phyloP scores from a whole-genome alignment of 495 filamentous ascomycete species.

The Chaetomium cochliodes region DNA sequence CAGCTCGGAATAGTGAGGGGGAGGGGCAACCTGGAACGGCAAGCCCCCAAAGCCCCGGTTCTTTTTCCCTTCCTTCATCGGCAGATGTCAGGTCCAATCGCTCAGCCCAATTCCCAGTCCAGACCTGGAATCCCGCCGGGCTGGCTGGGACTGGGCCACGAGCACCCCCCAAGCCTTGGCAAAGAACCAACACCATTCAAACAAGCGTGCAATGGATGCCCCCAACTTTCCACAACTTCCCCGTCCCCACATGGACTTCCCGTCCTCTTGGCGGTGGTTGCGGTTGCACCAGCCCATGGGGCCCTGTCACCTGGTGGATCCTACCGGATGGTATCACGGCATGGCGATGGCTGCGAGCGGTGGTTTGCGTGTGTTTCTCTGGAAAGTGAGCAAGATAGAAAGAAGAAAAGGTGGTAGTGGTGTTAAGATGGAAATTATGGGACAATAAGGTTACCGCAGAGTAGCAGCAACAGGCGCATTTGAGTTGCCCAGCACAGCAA shows the following conservation, averaged over 20 bases:
- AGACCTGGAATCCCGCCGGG: slow-evolving; percentile 7
- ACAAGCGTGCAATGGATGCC: neutral
- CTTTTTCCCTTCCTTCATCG: slow-evolving; percentile 21
- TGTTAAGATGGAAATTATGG: neutral
- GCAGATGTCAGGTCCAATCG: slow-evolving; percentile 41
- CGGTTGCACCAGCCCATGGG: neutral
- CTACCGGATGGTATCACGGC: slow-evolving; percentile 3
- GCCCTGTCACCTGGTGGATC: slow-evolving; percentile 2
- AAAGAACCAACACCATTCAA: neutral
- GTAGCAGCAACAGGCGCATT: neutral
- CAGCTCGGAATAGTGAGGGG: slow-evolving; percentile 28
- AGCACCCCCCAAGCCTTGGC: slow-evolving; percentile 2
- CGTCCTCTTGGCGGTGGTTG: slow-evolving; percentile 8
- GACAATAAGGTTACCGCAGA: neutral
- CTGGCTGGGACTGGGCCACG: neutral
- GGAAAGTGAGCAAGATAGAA: neutral
- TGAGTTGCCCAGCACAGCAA: neutral
- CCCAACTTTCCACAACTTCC: neutral
- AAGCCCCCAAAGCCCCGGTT: neutral
- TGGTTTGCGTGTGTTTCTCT: neutral
- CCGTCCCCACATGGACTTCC: slow-evolving; percentile 17
- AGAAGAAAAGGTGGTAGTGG: neutral
- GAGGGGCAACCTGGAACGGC: slow-evolving; percentile 24
- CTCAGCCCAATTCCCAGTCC: slow-evolving; percentile 8
- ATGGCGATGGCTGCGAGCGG: neutral